Evolutionary conservation across 208 protist species (phyloP), one percentile per base, ranked within the genome.

Genomic region (Strigomonas culicis): DNA sequence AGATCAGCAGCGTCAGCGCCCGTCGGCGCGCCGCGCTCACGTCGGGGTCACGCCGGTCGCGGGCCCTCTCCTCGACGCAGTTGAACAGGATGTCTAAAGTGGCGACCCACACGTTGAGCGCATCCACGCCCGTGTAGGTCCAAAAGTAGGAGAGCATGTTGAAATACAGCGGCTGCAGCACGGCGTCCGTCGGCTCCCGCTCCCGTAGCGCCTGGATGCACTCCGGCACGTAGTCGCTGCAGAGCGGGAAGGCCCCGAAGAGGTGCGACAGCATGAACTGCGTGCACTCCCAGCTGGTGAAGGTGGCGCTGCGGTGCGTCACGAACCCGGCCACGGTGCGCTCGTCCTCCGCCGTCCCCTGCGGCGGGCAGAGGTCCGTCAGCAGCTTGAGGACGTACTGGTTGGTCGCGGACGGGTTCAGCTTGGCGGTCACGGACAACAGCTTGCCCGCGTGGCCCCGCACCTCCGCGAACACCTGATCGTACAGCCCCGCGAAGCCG

Each of bases 141-240:
- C 86, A 95, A 59, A 95, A 92, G 52, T 63, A 66, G 43, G 77
- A 77, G 11, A 93, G 66, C 81, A 95, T 91, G 68, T 95, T 92
- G 39, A 93, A 76, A 64, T 70, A 95, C 17, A 87, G 53, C 15
- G 90, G 90, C n/a, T 52, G 73, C 43, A 95, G 68, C 59, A 95
- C 90, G 51, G 84, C 80, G 57, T 95, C 90, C 22, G 64, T 60
- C 4, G 82, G 80, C 28, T 80, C 63, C 11, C 59, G 72, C 19
- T 25, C 56, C 49, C 79, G 47, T 49, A 95, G 66, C 4, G 71
- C 69, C 19, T 53, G 52, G 50, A 90, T 84, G 56, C 79, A 77
- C 25, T 80, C 63, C 10, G 66, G 44, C 11, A 93, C 57, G 55
- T 76, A 59, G 11, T 76, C 72, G 1, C 73, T 74, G 10, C 77